These are phyloP conservation scores for Cladophialophora yegresii DNA, from an alignment of 2,329 filamentous ascomycete genomes.

Conservation along the genomic window DNA sequence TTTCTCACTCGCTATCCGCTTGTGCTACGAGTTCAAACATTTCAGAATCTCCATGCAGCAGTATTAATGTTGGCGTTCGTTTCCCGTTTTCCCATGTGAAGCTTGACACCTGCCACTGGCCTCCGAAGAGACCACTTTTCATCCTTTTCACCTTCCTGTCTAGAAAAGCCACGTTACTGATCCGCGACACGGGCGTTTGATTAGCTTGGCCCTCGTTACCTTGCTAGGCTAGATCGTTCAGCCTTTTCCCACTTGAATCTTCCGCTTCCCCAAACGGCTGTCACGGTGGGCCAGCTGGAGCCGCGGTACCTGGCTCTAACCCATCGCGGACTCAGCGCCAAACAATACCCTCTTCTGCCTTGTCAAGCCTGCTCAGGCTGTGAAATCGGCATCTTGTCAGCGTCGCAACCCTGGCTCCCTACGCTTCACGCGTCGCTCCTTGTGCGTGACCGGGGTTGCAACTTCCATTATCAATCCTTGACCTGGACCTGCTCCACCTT, in stretches of 20 bases:
- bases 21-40: not conserved
- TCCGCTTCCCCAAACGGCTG: conserved; percentile 24
- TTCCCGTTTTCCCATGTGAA: conserved; percentile 2
- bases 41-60: not conserved
- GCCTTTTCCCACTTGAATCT: conserved; percentile 10
- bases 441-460: conserved; percentile 5
- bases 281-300: conserved; percentile 17
- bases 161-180: not conserved
- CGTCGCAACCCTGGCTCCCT: not conserved
- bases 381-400: not conserved
- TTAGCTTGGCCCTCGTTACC: conserved; percentile 21
- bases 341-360: not conserved
- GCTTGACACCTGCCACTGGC: not conserved
- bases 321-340: not conserved
- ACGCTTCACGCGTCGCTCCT: conserved; percentile 25
- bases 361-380: not conserved
- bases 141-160: not conserved
- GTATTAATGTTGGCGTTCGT: not conserved
- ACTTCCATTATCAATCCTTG: conserved; percentile 16
- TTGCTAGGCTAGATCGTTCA: conserved; percentile 1
- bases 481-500: conserved; percentile 14
- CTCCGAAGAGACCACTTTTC: not conserved
- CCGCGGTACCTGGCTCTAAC: conserved; percentile 12
- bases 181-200: conserved; percentile 30
- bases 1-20: not conserved